phyloP scores from a whole-genome alignment of 2,329 filamentous ascomycete species.

The Bipolaris cookei region DNA sequence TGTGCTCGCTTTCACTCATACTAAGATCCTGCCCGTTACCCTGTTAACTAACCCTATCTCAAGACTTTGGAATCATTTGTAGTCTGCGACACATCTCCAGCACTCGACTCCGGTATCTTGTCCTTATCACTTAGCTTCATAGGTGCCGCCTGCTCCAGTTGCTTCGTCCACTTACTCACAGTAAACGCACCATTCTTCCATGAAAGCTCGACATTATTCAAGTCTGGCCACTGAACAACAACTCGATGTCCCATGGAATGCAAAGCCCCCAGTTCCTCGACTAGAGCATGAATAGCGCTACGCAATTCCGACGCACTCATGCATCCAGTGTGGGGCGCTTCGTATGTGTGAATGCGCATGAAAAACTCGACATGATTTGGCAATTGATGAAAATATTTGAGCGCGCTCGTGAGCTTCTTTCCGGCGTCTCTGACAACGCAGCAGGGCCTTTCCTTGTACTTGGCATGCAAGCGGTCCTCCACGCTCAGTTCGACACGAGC shows the following conservation, averaged over 20 bases:
- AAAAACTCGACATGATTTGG: conserved; percentile 13
- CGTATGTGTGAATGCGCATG: conserved; percentile 12
- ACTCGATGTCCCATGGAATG: neutral
- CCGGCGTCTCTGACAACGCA: neutral
- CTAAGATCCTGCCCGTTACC: too few relatives aligned
- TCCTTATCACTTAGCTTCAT: neutral
- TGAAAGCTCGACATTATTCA: conserved; percentile 2
- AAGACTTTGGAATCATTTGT: too few relatives aligned
- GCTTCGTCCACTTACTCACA: neutral
- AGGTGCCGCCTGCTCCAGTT: neutral
- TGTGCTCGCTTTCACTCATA: too few relatives aligned
- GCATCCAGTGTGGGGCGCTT: neutral
- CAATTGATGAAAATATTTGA: conserved; percentile 1
- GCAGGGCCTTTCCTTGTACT: neutral
- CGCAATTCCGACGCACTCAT: neutral
- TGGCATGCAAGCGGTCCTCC: neutral
- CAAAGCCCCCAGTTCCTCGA: neutral
- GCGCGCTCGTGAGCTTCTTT: neutral
- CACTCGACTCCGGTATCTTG: neutral
- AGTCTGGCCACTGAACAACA: conserved; percentile 7
- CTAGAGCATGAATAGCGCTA: neutral
- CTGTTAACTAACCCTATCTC: too few relatives aligned
- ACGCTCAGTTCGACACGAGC: neutral
- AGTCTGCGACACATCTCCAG: neutral
- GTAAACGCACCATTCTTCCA: neutral